phyloP scores from a whole-genome alignment of 345 rosid species.

The Moringa oleifera region DNA sequence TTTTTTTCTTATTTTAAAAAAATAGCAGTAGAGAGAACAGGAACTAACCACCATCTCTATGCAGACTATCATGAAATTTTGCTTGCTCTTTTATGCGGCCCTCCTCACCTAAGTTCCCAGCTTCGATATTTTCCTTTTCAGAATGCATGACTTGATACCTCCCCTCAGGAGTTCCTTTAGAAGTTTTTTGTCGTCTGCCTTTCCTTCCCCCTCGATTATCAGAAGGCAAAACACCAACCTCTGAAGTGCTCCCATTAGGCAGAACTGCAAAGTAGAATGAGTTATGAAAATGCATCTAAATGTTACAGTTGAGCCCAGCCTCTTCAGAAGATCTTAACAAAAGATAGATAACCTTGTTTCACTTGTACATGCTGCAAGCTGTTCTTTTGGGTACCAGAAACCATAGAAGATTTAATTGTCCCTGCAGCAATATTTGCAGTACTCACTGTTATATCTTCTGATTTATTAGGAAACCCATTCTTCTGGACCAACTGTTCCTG shows the following conservation, averaged over 20 bases:
- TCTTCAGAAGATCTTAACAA: slow-evolving; percentile 1
- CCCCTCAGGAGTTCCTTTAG: slow-evolving; percentile 48
- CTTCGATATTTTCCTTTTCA: slow-evolving; percentile 46
- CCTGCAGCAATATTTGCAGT: slow-evolving; percentile 23
- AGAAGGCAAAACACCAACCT: slow-evolving; percentile 40
- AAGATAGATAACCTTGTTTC: slow-evolving; percentile 44
- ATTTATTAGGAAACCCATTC: slow-evolving; percentile 30
- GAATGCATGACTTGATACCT: slow-evolving; percentile 33
- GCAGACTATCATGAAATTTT: slow-evolving; percentile 25
- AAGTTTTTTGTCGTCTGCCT: slow-evolving; percentile 69
- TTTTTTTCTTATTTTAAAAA: too few relatives aligned
- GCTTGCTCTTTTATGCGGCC: slow-evolving; percentile 10
- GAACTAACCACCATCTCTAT: slow-evolving; percentile 31
- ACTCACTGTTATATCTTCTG: slow-evolving; percentile 26
- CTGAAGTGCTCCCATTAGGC: slow-evolving; percentile 32
- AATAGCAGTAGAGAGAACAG: background rate
- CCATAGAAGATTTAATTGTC: slow-evolving; percentile 18
- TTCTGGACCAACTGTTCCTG: slow-evolving; percentile 35
- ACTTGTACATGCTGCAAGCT: slow-evolving; percentile 24
- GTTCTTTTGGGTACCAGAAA: slow-evolving; percentile 22
- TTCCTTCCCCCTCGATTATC: slow-evolving; percentile 61
- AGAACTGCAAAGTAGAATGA: slow-evolving; percentile 32
- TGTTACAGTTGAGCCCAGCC: background rate
- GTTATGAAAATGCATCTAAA: slow-evolving; percentile 9
- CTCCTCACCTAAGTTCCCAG: slow-evolving; percentile 21